phyloP scores from a whole-genome alignment of 495 filamentous ascomycete species.

The Penicillium bialowiezense region DNA sequence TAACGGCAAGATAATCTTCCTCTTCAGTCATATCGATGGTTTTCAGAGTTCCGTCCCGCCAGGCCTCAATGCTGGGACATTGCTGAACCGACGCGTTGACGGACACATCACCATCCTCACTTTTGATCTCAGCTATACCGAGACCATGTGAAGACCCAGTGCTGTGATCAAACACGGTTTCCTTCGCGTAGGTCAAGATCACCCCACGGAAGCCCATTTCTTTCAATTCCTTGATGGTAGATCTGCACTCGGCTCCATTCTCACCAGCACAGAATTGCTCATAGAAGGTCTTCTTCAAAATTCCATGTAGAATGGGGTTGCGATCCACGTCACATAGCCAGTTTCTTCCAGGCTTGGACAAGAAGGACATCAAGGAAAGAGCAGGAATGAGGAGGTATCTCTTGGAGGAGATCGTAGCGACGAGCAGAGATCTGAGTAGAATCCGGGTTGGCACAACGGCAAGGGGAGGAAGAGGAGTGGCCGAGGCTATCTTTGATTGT shows the following conservation, averaged over 20 bases:
- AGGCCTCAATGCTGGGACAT: slow-evolving; percentile 60
- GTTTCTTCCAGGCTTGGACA: slow-evolving; percentile 36
- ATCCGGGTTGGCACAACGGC: slow-evolving; percentile 64
- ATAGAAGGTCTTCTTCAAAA: slow-evolving; percentile 47
- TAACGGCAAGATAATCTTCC: slow-evolving; percentile 79
- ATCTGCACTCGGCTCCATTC: slow-evolving; percentile 29
- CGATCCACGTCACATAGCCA: slow-evolving; percentile 39
- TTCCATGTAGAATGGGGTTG: slow-evolving; percentile 36
- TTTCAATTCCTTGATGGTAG: slow-evolving; percentile 35
- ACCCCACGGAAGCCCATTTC: slow-evolving; percentile 42
- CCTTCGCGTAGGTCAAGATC: slow-evolving; percentile 47
- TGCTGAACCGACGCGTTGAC: slow-evolving; percentile 5
- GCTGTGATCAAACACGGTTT: slow-evolving; percentile 39
- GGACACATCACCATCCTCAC: slow-evolving; percentile 8
- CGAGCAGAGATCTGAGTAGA: slow-evolving; percentile 71
- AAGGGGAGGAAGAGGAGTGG: slow-evolving; percentile 44
- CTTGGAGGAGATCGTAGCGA: slow-evolving; percentile 73
- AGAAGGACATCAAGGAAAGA: slow-evolving; percentile 58
- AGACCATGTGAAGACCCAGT: slow-evolving; percentile 28
- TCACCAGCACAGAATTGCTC: slow-evolving; percentile 49
- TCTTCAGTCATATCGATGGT: slow-evolving; percentile 64
- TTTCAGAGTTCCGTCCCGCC: slow-evolving; percentile 66
- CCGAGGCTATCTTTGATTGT: background rate
- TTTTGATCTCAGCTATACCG: slow-evolving; percentile 19
- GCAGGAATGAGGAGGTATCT: slow-evolving; percentile 62